A percentile compares a stretch with the other conserved stretches of the same genome.
Evolutionary conservation across 1,139 yeast species (phyloP).

Genomic region (Pichia sp.): DNA sequence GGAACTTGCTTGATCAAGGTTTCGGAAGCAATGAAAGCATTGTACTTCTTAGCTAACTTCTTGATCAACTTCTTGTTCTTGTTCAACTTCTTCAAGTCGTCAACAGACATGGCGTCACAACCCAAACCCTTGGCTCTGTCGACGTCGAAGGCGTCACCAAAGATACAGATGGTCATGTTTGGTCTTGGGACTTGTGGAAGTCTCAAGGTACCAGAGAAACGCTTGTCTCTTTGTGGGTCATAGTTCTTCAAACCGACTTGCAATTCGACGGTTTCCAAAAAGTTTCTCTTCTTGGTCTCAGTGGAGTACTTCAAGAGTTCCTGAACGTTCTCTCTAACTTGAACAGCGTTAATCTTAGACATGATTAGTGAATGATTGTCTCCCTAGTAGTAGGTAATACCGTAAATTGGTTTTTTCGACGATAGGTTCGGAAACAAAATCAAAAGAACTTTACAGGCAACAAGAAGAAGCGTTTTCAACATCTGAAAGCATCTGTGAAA

Average conservation of each 20-base stretch:
- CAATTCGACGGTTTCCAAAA: slow-evolving; percentile 99
- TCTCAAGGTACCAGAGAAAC: slow-evolving; percentile 99
- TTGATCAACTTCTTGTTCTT: slow-evolving; percentile 99
- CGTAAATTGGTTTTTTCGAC: slow-evolving; percentile 26
- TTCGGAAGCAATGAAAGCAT: slow-evolving; percentile 99
- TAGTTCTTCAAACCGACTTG: slow-evolving; percentile 99
- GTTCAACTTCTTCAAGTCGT: slow-evolving; percentile 99
- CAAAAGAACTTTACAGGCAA: no score
- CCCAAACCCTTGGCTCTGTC: slow-evolving; percentile 99
- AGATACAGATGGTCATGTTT: slow-evolving; percentile 99
- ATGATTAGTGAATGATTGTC: slow-evolving; percentile 56
- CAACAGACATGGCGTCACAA: slow-evolving; percentile 99
- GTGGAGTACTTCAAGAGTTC: slow-evolving; percentile 85
- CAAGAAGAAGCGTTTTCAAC: no score
- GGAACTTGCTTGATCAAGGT: slow-evolving; percentile 99
- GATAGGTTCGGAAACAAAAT: slow-evolving; percentile 14
- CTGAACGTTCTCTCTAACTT: slow-evolving; percentile 96
- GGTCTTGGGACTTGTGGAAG: slow-evolving; percentile 99
- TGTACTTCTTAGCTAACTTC: slow-evolving; percentile 99
- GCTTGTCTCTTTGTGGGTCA: slow-evolving; percentile 99
- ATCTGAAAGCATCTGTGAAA: no score
- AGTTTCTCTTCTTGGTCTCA: slow-evolving; percentile 99
- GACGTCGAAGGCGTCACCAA: slow-evolving; percentile 99
- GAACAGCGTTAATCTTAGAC: slow-evolving; percentile 92
- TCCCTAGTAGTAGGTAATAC: slow-evolving; percentile 52